Evolutionary conservation across 139 green algal species (phyloP), one percentile per base, ranked within the genome.

Genomic region (Asterochloris sp.): DNA sequence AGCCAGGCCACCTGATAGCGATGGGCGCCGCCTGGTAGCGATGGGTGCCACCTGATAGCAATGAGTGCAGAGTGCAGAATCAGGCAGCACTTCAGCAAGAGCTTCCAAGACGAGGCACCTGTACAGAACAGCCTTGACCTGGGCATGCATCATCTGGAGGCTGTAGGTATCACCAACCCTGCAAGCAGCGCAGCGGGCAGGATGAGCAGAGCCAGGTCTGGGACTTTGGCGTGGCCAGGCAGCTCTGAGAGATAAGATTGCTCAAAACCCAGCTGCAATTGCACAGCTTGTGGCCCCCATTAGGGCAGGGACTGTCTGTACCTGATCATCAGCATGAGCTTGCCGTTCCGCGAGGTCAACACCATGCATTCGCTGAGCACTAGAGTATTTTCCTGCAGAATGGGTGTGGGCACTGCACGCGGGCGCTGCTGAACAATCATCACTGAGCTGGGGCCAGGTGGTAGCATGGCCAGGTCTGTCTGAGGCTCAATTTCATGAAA

Each of bases 401-500:
- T 74, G 0, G 92, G 87, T 38, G 88, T 88, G 38, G 94, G 93
- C 17, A 94, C 84, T 13, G 86, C 84, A 62, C 86, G 78, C n/a
- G 83, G 75, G 11, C 84, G 84, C 8, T 86, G 87, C n/a, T 82
- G 85, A 14, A 94, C 90, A 13, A 95, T 88, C 80, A 88, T 82
- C 12, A 76, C 85, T 11, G 81, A 91, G 60, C 94, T 87, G n/a
- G 86, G 73, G n/a, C 73, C 38, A 23, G 89, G 89, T 21, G 85
- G 83, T 73, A 91, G 69, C 71, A 89, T 83, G 79, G 88, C 81
- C 83, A 95, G 73, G 8, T 82, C 85, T 0, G 83, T 80, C 80
- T 95, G 91, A 0, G 91, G 92, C 85, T 94, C 88, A 27, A 96
- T 88, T 2, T 95, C 90, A 86, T 97, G 94, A 82, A 97, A 95